Conservation (phyloP, 305 asterid species). For the Fraxinus dipetala region DNA sequence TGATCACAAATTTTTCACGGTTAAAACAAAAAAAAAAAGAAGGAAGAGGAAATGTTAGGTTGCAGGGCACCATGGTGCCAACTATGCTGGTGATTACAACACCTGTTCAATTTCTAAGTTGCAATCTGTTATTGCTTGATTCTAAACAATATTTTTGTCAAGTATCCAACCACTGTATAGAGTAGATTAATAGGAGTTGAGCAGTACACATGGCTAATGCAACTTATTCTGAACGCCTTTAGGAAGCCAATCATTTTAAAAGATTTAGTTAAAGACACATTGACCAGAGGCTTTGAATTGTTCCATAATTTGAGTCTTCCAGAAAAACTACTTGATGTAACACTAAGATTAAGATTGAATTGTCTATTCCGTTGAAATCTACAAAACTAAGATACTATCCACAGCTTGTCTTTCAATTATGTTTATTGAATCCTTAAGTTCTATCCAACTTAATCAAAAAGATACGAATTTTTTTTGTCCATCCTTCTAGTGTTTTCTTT, state of each 20-base stretch:
- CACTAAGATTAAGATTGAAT: neutral
- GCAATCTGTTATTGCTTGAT: neutral
- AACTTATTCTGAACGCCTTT: neutral
- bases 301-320: neutral
- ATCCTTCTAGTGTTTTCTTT: neutral
- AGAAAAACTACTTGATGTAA: neutral
- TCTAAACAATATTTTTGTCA: neutral
- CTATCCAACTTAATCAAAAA: neutral
- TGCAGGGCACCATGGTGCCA: neutral
- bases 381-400: neutral
- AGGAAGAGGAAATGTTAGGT: neutral
- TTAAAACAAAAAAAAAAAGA: neutral
- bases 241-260: neutral
- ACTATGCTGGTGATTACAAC: neutral
- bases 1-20: neutral
- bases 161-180: neutral
- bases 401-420: neutral
- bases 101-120: neutral
- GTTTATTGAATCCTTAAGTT: neutral
- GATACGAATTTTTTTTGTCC: neutral
- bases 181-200: neutral
- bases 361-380: neutral
- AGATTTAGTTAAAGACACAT: neutral
- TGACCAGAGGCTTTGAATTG: neutral
- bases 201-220: neutral